Evolutionary conservation across 2,329 filamentous ascomycete species (phyloP).

Genomic region (Diaporthe aspalathi): DNA sequence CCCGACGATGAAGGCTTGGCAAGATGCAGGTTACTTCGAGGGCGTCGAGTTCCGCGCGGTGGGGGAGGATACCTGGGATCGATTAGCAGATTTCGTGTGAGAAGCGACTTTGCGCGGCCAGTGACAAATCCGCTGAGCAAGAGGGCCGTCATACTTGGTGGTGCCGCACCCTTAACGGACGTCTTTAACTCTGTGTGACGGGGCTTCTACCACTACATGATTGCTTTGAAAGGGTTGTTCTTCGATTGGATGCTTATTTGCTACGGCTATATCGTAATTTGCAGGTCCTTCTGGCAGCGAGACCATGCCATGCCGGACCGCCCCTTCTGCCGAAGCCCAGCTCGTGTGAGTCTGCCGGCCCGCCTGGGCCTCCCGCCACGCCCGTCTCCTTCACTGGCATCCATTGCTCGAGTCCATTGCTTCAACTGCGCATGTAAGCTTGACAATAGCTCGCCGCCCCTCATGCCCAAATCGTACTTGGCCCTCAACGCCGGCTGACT

Average conservation of each 20-base stretch:
- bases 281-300: not conserved
- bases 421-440: conserved; percentile 19
- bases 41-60: conserved; percentile 81
- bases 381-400: not conserved
- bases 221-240: not conserved
- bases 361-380: not conserved
- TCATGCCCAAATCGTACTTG: conserved; percentile 40
- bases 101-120: not conserved
- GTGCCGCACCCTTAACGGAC: not conserved
- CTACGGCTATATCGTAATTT: not conserved
- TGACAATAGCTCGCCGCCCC: conserved; percentile 2
- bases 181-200: not conserved
- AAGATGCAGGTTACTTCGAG: conserved; percentile 92
- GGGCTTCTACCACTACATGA: not conserved
- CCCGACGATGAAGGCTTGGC: conserved; percentile 89
- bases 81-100: conserved; percentile 48
- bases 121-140: not conserved
- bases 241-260: not conserved
- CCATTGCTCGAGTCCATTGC: conserved; percentile 30
- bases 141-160: no score
- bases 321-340: not conserved
- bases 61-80: conserved; percentile 66
- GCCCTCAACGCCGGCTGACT: conserved; percentile 53
- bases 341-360: not conserved
- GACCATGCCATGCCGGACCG: not conserved